These are phyloP conservation scores for Apiospora phragmitis DNA, from an alignment of 2,329 filamentous ascomycete species.

Conservation along the genomic window DNA sequence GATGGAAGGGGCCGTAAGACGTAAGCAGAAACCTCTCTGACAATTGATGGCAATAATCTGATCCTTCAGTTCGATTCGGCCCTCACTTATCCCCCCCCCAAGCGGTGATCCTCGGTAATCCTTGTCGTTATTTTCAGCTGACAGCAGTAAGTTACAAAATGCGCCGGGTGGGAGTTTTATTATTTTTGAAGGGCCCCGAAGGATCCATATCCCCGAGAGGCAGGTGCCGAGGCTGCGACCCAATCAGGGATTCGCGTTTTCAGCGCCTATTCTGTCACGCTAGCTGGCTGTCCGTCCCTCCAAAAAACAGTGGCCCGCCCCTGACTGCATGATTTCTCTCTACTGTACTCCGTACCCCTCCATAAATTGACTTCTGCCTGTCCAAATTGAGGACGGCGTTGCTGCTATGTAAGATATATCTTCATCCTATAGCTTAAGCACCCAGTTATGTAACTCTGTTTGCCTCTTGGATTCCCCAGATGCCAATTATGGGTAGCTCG, in stretches of 20 bases:
- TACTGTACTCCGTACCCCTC: too few relatives aligned
- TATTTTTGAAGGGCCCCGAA: not conserved
- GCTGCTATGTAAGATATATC: too few relatives aligned
- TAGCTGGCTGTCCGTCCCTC: not conserved
- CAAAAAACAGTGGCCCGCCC: too few relatives aligned
- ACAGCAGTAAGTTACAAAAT: not conserved
- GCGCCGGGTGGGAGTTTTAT: not conserved
- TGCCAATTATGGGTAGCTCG: not conserved
- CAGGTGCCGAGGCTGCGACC: not conserved
- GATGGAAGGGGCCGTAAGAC: not conserved
- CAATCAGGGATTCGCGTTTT: not conserved
- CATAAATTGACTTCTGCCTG: too few relatives aligned
- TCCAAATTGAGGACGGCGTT: too few relatives aligned
- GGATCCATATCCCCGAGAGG: not conserved
- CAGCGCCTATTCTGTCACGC: not conserved
- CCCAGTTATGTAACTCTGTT: too few relatives aligned
- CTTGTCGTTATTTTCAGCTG: not conserved
- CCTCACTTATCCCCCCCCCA: not conserved
- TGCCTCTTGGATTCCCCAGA: too few relatives aligned
- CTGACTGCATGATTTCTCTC: too few relatives aligned
- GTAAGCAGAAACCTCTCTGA: not conserved
- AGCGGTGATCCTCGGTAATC: too few relatives aligned
- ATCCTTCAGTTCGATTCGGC: not conserved
- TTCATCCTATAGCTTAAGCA: too few relatives aligned
- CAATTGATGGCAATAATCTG: not conserved